These are phyloP conservation scores for Naganishia albida DNA, from an alignment of 1,284 basidiomycete genomes.

Conservation along the genomic window DNA sequence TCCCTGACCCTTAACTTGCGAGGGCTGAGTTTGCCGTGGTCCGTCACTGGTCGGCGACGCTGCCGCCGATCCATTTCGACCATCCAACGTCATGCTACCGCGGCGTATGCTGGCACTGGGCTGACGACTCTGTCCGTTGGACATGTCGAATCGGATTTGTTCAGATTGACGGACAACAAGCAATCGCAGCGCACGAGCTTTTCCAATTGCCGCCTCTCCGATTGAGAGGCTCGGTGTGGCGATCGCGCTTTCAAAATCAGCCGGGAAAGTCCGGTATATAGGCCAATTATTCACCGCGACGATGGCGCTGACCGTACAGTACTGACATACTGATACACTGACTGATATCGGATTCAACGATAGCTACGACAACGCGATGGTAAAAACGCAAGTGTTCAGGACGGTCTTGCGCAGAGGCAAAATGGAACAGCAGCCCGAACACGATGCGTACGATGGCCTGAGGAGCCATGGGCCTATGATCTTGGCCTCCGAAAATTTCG, in stretches of 20 bases:
- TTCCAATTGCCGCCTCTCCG: not conserved
- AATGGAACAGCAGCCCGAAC: too few relatives aligned
- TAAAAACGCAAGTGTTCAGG: too few relatives aligned
- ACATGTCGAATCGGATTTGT: not conserved
- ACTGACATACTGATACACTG: too few relatives aligned
- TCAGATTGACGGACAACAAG: not conserved
- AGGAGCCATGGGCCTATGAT: too few relatives aligned
- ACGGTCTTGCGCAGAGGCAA: too few relatives aligned
- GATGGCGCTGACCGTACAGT: too few relatives aligned
- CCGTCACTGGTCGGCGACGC: not conserved
- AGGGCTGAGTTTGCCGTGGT: not conserved
- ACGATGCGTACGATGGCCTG: too few relatives aligned
- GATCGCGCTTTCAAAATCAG: slow-evolving; percentile 4
- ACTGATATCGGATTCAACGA: not conserved
- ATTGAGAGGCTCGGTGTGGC: not conserved
- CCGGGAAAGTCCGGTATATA: not conserved
- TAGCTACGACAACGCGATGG: too few relatives aligned
- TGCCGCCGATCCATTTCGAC: not conserved
- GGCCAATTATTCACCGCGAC: not conserved
- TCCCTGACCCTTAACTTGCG: not conserved
- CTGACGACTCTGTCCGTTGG: not conserved
- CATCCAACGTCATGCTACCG: not conserved
- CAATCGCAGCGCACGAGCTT: too few relatives aligned
- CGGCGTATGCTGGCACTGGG: not conserved
- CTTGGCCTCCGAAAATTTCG: too few relatives aligned